Evolutionary conservation across 2,329 filamentous ascomycete species (phyloP).

Genomic region (Orbilia brochopaga): DNA sequence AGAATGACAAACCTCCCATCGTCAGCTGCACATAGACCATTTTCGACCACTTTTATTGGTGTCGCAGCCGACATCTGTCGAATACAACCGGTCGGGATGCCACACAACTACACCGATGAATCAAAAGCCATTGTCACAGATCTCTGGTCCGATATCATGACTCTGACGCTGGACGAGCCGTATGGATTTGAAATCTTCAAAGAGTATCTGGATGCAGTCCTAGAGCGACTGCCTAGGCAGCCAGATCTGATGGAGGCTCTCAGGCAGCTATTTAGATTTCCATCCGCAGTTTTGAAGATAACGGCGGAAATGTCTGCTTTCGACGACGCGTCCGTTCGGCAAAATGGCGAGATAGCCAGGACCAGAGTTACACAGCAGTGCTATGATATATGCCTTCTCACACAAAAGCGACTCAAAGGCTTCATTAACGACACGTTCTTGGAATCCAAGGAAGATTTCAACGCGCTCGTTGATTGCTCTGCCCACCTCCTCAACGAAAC

Average conservation of each 20-base stretch:
- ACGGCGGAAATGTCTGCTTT: constrained; percentile 36
- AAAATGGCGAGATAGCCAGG: constrained; percentile 42
- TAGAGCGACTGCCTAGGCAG: constrained; percentile 51
- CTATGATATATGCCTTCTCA: constrained; percentile 47
- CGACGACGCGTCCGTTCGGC: constrained; percentile 43
- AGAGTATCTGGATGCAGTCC: constrained; percentile 45
- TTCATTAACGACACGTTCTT: constrained; percentile 42
- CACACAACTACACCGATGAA: constrained; percentile 29
- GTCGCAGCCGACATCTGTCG: constrained; percentile 28
- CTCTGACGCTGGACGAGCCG: constrained; percentile 49
- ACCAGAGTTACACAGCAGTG: constrained; percentile 41
- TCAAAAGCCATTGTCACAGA: constrained; percentile 30
- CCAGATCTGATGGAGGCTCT: constrained; percentile 48
- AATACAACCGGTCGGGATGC: constrained; percentile 30
- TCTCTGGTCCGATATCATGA: constrained; percentile 38
- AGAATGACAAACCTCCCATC: constrained; percentile 5
- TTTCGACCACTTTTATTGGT: constrained; percentile 16
- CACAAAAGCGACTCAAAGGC: constrained; percentile 48
- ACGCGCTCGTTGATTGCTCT: constrained; percentile 37
- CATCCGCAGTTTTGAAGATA: constrained; percentile 33
- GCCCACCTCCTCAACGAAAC: constrained; percentile 42
- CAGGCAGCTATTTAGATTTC: constrained; percentile 24
- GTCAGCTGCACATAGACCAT: constrained; percentile 13
- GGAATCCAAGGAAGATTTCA: constrained; percentile 45
- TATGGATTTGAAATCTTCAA: constrained; percentile 50